These are phyloP conservation scores for Colletotrichum higginsianum DNA, from an alignment of 2,329 filamentous ascomycete genomes.

Conservation along the genomic window DNA sequence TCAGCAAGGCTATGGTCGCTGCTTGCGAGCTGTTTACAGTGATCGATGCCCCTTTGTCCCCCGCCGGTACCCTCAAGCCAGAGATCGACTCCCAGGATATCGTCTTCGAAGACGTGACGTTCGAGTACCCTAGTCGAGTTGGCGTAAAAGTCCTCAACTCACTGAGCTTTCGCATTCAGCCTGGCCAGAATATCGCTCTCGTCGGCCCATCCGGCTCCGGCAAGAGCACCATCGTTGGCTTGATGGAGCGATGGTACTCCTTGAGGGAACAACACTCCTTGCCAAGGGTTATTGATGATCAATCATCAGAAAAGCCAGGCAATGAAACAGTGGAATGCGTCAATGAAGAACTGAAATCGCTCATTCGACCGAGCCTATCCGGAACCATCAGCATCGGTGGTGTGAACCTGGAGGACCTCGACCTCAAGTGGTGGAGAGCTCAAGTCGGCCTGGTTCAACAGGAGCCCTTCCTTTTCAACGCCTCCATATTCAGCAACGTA, in stretches of 20 bases:
- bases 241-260: conserved; percentile 59
- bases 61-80: conserved; percentile 45
- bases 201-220: conserved; percentile 61
- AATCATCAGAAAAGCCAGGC: conserved; percentile 11
- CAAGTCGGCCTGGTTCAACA: conserved; percentile 69
- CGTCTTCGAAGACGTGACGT: conserved; percentile 45
- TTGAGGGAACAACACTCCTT: conserved; percentile 42
- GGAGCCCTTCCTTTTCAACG: conserved; percentile 69
- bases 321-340: conserved; percentile 20
- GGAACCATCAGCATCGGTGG: conserved; percentile 42
- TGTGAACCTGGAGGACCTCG: conserved; percentile 43
- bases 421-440: conserved; percentile 59
- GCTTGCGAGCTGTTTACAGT: conserved; percentile 50
- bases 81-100: conserved; percentile 43
- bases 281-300: conserved; percentile 23
- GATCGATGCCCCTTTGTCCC: conserved; percentile 47
- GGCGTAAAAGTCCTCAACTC: conserved; percentile 53
- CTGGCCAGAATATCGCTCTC: conserved; percentile 52
- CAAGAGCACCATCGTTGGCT: conserved; percentile 60
- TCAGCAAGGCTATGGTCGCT: conserved; percentile 49
- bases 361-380: conserved; percentile 8
- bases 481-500: conserved; percentile 66
- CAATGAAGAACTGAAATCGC: conserved; percentile 13
- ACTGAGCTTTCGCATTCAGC: conserved; percentile 46
- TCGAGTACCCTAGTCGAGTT: conserved; percentile 49